Evolutionary conservation across 495 filamentous ascomycete genomes (phyloP).

Genomic region (Podospora australis): DNA sequence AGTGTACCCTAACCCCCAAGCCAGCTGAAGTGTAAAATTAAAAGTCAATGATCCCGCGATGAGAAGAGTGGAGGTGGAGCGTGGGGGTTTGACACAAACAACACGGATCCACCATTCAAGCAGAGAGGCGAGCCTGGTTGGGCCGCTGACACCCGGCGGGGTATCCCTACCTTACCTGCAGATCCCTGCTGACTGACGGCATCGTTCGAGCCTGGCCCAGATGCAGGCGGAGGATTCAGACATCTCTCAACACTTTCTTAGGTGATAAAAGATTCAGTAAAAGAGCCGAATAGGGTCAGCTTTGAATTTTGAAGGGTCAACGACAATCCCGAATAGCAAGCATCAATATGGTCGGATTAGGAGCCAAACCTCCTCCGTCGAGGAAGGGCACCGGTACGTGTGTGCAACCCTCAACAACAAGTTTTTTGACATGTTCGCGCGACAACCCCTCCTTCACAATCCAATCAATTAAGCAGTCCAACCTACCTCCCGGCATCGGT

Average conservation of each 20-base stretch:
- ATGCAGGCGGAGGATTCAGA: background rate
- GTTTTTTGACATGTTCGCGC: background rate
- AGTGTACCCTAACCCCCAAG: no score
- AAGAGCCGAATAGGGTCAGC: background rate
- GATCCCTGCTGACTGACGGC: background rate
- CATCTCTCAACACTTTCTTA: background rate
- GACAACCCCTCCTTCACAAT: background rate
- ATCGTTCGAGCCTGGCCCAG: background rate
- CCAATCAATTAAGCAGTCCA: background rate
- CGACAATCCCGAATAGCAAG: background rate
- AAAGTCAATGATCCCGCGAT: no score
- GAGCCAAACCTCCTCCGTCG: constrained; percentile 64
- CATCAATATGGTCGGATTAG: constrained; percentile 66
- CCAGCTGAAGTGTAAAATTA: no score
- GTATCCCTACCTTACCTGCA: background rate
- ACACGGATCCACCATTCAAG: background rate
- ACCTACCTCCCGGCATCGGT: background rate
- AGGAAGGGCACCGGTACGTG: constrained; percentile 59
- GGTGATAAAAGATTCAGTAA: background rate
- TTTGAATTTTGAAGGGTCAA: background rate
- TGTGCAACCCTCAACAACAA: no score
- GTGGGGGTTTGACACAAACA: no score
- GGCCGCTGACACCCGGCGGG: background rate
- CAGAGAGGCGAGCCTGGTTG: background rate
- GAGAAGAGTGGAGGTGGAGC: no score